Base-by-base conservation (phyloP, 305 asterid genomes). In the Fraxinus nigra region DNA sequence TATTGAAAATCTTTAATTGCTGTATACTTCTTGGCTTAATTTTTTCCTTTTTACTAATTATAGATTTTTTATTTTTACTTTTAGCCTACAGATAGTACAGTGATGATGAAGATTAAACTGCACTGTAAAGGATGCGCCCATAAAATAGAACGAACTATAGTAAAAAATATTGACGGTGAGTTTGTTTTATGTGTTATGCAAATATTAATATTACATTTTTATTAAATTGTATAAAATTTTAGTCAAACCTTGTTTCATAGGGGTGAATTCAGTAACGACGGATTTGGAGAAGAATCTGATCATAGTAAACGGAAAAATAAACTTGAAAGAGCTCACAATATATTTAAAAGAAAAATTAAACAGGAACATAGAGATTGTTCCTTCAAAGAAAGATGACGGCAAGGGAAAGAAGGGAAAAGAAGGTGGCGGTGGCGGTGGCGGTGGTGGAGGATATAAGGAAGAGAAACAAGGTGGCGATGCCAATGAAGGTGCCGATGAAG, bases 61-160 rank as follows among this genome's bases (percentile, higher is more conserved):
- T 61, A 20, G 51, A 5, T 24, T 20, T 16, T 82, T 7, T 73
- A 48, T 72, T 13, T 67, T 75, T 80, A 28, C 76, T 1, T 85
- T 40, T 82, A 93, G 97, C 89, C 83, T 80, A 92, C 65, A 48
- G 88, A 84, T 67, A 89, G 83, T 54, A 88, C 89, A 4, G 89
- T 91, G 82, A 91, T 84, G 83, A 80, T 92, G 88, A 94, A 91
- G 86, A 90, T 91, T 82, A 89, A 81, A 75, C 83, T 91, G 78
- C 98, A 93, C 80, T 94, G 97, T 54, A 93, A 93, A 38, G 97
- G 95, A 65, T 91, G 94, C 81, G 93, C 94, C 0, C 82, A 81
- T 54, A 94, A 91, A 85, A 89, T 93, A 75, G 89, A 89, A 88
- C 80, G 94, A 78, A 84, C 85, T 63, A 88, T 94, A 70, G 35